phyloP scores from a whole-genome alignment of 2,329 filamentous ascomycete genomes.

The Mollisiaceae sp. region DNA sequence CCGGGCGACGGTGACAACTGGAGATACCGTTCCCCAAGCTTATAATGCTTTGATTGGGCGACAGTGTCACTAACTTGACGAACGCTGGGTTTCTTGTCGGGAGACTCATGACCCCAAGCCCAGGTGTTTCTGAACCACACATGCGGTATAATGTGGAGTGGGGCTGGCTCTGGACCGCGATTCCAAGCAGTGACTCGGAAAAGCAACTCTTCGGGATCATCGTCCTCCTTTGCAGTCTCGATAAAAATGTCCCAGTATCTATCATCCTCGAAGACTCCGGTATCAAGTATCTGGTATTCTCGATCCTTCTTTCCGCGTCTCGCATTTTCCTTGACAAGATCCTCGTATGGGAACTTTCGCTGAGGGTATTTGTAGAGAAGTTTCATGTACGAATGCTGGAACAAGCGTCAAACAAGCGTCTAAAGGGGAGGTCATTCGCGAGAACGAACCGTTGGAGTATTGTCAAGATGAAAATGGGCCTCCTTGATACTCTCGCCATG shows the following conservation, averaged over 20 bases:
- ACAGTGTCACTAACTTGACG: constrained; percentile 67
- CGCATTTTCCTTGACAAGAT: constrained; percentile 84
- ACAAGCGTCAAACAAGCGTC: constrained; percentile 26
- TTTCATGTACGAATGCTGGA: constrained; percentile 97
- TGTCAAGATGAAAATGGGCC: constrained; percentile 94
- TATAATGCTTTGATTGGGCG: constrained; percentile 78
- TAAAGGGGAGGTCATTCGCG: constrained; percentile 12
- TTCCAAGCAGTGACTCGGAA: constrained; percentile 98
- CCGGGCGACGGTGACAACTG: constrained; percentile 90
- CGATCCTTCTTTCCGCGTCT: constrained; percentile 74
- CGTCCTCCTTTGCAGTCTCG: constrained; percentile 91
- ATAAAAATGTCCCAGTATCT: constrained; percentile 98
- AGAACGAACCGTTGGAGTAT: constrained; percentile 66
- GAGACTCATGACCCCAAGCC: constrained; percentile 85
- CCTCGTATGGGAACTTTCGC: constrained; percentile 87
- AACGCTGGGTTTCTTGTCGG: constrained; percentile 81
- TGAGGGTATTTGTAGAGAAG: constrained; percentile 98
- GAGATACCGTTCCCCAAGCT: constrained; percentile 81
- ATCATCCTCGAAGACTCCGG: constrained; percentile 84
- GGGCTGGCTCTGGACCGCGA: constrained; percentile 85
- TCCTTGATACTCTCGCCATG: constrained; percentile 98
- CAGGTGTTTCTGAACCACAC: constrained; percentile 98
- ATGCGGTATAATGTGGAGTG: constrained; percentile 91
- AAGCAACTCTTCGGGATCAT: constrained; percentile 87
- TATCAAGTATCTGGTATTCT: constrained; percentile 93